Evolutionary conservation across 2,329 filamentous ascomycete species (phyloP).

Genomic region (Curvularia sp.): DNA sequence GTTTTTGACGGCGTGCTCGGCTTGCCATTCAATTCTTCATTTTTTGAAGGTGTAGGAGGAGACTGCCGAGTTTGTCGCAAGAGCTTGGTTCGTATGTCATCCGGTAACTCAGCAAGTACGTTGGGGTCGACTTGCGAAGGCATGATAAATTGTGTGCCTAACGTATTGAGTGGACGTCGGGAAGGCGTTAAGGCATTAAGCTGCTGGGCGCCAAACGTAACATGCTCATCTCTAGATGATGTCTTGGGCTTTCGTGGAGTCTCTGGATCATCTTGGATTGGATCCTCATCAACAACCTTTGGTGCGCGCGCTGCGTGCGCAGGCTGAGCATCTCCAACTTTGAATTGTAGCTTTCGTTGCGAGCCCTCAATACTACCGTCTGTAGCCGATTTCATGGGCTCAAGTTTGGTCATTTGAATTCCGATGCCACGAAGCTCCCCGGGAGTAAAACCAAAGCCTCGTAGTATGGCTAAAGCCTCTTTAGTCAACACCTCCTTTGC

Average conservation of each 20-base stretch:
- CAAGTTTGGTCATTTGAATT: slow-evolving; percentile 91
- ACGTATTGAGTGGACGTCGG: slow-evolving; percentile 75
- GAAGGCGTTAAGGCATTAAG: slow-evolving; percentile 58
- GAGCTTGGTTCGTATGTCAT: slow-evolving; percentile 80
- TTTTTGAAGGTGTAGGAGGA: slow-evolving; percentile 36
- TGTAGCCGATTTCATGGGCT: slow-evolving; percentile 70
- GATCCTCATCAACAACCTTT: slow-evolving; percentile 45
- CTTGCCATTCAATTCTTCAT: not conserved
- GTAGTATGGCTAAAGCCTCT: slow-evolving; percentile 84
- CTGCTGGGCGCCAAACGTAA: slow-evolving; percentile 49
- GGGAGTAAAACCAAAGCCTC: slow-evolving; percentile 81
- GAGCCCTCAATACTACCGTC: slow-evolving; percentile 70
- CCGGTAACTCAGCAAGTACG: slow-evolving; percentile 83
- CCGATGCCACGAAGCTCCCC: slow-evolving; percentile 93
- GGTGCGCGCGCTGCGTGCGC: slow-evolving; percentile 30
- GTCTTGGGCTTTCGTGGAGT: slow-evolving; percentile 49
- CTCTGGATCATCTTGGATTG: slow-evolving; percentile 57
- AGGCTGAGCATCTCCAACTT: slow-evolving; percentile 56
- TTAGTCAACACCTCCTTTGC: slow-evolving; percentile 73
- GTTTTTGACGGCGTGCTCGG: slow-evolving; percentile 28
- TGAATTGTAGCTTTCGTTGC: slow-evolving; percentile 80
- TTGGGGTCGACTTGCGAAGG: slow-evolving; percentile 81
- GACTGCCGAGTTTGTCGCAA: slow-evolving; percentile 52
- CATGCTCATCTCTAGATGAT: slow-evolving; percentile 36
- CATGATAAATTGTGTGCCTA: slow-evolving; percentile 90